Evolutionary conservation across 2,329 filamentous ascomycete species (phyloP), one percentile per base, ranked within the genome.

Genomic region (Blastomyces emzantsi): DNA sequence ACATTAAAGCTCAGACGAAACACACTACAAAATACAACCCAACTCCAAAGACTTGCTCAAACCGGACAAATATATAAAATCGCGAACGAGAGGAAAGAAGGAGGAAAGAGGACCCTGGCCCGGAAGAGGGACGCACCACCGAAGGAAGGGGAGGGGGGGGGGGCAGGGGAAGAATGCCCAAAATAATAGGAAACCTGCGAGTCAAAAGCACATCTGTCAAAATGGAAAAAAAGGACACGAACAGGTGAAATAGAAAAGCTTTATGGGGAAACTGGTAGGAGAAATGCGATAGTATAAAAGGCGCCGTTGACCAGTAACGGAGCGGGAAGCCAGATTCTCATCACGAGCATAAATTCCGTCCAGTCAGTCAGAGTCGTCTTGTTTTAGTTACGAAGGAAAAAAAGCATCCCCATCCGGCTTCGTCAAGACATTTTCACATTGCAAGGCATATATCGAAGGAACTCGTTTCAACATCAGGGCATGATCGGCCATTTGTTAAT

Each of bases 401-500:
- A 22, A 36, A 25, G 33, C 33, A 36, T 36, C 33, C n/a, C 7
- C 13, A 36, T 17, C 19, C 30, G 33, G 19, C n/a, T 60, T 60
- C 41, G 17, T 49, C 41, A 60, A n/a, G 57, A 22, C 57, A 15
- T 60, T 33, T 33, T 43, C 55, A 43, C 55, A 11, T 25, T 1
- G 30, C n/a, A 41, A 25, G n/a, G 11, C 19, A 43, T 25, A 28
- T 17, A 41, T 36, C 55, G 55, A 60, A 30, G 15, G 41, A 60
- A 60, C 33, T 30, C 28, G 22, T 30, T 60, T 60, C 41, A 47
- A n/a, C 28, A 36, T 19, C 28, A 60, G 52, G 15, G 9, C 13
- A 2, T 25, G 36, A 43, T 25, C 7, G 52, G 33, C 30, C 19
- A 11, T 15, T n/a, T 60, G 47, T 66, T 64, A 79, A 65, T 78